phyloP scores from a whole-genome alignment of 2,329 filamentous ascomycete genomes.

The Fonsecaea nubica region DNA sequence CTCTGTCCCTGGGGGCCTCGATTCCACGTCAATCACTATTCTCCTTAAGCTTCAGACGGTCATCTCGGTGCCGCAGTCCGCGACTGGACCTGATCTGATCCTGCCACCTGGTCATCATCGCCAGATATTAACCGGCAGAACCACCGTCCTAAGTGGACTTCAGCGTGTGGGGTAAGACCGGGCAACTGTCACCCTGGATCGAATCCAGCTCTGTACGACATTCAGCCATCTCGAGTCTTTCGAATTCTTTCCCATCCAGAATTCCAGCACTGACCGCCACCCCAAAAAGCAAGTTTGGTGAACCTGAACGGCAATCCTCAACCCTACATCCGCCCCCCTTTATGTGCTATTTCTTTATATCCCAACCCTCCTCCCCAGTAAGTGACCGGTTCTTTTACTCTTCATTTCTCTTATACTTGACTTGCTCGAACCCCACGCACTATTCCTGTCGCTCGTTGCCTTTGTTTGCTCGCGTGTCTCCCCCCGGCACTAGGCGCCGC shows the following conservation, averaged over 20 bases:
- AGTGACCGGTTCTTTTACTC: slow-evolving; percentile 4
- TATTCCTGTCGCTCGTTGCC: slow-evolving; percentile 5
- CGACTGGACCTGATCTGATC: background rate
- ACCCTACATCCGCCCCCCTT: background rate
- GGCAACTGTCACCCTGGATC: slow-evolving; percentile 30
- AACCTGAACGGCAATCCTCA: slow-evolving; percentile 19
- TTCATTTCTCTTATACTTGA: slow-evolving; percentile 8
- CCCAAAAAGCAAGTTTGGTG: slow-evolving; percentile 5
- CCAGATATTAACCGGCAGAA: slow-evolving; percentile 13
- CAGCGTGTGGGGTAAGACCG: slow-evolving; percentile 27
- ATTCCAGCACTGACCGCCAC: slow-evolving; percentile 13
- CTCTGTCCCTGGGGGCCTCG: background rate
- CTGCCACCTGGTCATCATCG: slow-evolving; percentile 1
- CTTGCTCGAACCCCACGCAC: slow-evolving; percentile 5
- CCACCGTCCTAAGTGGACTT: slow-evolving; percentile 1
- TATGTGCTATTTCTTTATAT: slow-evolving; percentile 18
- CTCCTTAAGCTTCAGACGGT: background rate
- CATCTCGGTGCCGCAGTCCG: background rate
- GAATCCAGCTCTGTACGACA: slow-evolving; percentile 20
- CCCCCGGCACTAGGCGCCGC: slow-evolving; percentile 12
- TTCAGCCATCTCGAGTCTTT: slow-evolving; percentile 13
- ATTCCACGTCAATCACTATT: background rate
- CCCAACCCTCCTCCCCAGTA: slow-evolving; percentile 12
- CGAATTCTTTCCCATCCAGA: slow-evolving; percentile 5
- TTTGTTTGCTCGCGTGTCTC: slow-evolving; percentile 16